These are phyloP conservation scores for Starmerella bombi DNA, from an alignment of 805 yeast species.

Conservation along the genomic window DNA sequence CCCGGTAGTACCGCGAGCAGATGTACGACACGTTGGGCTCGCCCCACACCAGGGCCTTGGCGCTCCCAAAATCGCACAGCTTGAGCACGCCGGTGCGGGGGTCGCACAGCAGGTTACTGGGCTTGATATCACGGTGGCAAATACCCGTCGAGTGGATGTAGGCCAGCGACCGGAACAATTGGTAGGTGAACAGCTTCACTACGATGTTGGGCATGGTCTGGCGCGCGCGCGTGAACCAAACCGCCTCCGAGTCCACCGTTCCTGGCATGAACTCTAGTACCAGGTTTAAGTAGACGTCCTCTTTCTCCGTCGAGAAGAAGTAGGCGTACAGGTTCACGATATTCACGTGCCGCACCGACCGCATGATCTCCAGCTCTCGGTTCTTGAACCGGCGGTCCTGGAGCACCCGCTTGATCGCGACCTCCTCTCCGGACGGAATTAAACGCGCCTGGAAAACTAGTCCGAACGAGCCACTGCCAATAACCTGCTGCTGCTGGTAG, in stretches of 20 bases:
- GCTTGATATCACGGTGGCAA: slow-evolving; percentile 90
- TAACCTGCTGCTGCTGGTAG: slow-evolving; percentile 74
- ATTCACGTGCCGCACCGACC: slow-evolving; percentile 70
- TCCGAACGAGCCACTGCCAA: slow-evolving; percentile 99
- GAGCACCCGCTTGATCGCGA: slow-evolving; percentile 90
- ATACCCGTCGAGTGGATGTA: slow-evolving; percentile 57
- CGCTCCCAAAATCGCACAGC: slow-evolving; percentile 93
- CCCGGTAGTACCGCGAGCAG: slow-evolving; percentile 91
- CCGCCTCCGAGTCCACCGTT: slow-evolving; percentile 79
- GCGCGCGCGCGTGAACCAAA: slow-evolving; percentile 46
- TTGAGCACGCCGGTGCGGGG: slow-evolving; percentile 75
- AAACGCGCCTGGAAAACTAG: slow-evolving; percentile 85
- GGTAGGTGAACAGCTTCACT: slow-evolving; percentile 78
- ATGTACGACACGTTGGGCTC: slow-evolving; percentile 95
- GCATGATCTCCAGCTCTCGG: slow-evolving; percentile 94
- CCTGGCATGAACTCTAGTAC: slow-evolving; percentile 93
- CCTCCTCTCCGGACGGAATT: slow-evolving; percentile 57
- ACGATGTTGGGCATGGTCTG: slow-evolving; percentile 79
- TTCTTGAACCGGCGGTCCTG: slow-evolving; percentile 93
- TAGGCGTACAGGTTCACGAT: slow-evolving; percentile 78
- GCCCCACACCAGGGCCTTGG: slow-evolving; percentile 73
- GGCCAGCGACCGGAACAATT: slow-evolving; percentile 60
- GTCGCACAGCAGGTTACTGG: slow-evolving; percentile 77
- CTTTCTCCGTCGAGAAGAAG: slow-evolving; percentile 69
- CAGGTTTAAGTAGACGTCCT: slow-evolving; percentile 73